These are phyloP conservation scores for Apostasia ramifera DNA, from an alignment of 106 monocot genomes.

Conservation along the genomic window DNA sequence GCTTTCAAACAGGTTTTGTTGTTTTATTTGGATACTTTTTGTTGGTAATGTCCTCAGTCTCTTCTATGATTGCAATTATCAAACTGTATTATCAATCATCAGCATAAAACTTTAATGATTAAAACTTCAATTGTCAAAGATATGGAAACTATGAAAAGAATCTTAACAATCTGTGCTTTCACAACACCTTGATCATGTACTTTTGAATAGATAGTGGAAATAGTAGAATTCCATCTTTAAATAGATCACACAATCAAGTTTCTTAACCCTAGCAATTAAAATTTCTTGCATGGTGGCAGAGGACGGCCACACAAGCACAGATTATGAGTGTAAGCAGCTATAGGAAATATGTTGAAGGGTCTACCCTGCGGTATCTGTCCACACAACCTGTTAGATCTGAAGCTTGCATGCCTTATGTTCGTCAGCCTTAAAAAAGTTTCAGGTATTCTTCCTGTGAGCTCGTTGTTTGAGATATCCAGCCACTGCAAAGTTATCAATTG, in stretches of 20 bases:
- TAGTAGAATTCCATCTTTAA: too few relatives aligned
- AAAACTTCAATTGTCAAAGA: not conserved
- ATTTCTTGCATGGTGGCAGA: slow-evolving; percentile 53
- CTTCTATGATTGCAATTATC: too few relatives aligned
- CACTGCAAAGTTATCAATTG: slow-evolving; percentile 38
- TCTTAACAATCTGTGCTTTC: too few relatives aligned
- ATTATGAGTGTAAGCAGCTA: slow-evolving; percentile 66
- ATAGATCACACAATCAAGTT: too few relatives aligned
- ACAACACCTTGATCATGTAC: too few relatives aligned
- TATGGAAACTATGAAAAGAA: not conserved
- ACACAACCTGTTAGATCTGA: slow-evolving; percentile 61
- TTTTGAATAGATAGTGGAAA: too few relatives aligned
- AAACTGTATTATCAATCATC: too few relatives aligned
- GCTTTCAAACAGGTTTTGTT: too few relatives aligned
- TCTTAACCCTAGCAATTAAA: not conserved
- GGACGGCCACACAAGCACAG: slow-evolving; percentile 72
- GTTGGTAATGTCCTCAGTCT: too few relatives aligned
- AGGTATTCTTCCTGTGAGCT: slow-evolving; percentile 56
- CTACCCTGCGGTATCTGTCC: slow-evolving; percentile 69
- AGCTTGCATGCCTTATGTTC: slow-evolving; percentile 54
- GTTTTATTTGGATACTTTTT: too few relatives aligned
- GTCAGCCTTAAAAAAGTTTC: slow-evolving; percentile 30
- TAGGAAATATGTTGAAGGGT: slow-evolving; percentile 62
- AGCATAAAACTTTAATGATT: too few relatives aligned
- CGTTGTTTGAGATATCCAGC: slow-evolving; percentile 65